Evolutionary conservation across 345 rosid species (phyloP).

Genomic region (Trapa bicornis): DNA sequence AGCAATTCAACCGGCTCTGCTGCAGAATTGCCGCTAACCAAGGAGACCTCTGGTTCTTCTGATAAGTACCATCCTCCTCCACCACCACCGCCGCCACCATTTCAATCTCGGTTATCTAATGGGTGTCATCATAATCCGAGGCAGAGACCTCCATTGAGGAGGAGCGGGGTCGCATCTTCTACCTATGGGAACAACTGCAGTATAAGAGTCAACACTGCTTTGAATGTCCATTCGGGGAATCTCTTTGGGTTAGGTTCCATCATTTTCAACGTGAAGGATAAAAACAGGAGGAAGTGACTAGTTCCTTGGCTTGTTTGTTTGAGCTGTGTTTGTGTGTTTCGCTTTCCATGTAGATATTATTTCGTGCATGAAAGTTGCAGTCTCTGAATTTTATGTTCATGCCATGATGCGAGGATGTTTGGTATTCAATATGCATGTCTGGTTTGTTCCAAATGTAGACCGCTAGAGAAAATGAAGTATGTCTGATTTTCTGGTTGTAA

Average conservation of each 20-base stretch:
- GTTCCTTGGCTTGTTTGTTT: neutral
- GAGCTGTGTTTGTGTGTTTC: neutral
- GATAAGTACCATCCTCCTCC: neutral
- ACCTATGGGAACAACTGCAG: conserved; percentile 5
- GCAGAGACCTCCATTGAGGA: conserved; percentile 14
- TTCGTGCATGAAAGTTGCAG: neutral
- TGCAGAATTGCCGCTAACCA: neutral
- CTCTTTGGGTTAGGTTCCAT: conserved; percentile 16
- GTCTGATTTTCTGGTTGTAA: too few relatives aligned
- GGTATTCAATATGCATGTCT: neutral
- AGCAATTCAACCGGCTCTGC: conserved; percentile 20
- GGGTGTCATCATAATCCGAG: neutral
- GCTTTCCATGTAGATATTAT: neutral
- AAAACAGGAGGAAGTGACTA: conserved; percentile 14
- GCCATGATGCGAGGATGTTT: neutral
- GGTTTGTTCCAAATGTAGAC: neutral
- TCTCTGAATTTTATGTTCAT: neutral
- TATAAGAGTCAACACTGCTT: conserved; percentile 11
- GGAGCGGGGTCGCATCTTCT: neutral
- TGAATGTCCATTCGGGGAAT: conserved; percentile 13
- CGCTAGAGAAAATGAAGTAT: too few relatives aligned
- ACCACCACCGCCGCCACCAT: neutral
- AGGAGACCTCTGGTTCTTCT: neutral
- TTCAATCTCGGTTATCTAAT: neutral
- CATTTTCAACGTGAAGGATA: conserved; percentile 13